Evolutionary conservation across 2,329 filamentous ascomycete genomes (phyloP), one percentile per base, ranked within the genome.

Genomic region (Colletotrichum filicis): DNA sequence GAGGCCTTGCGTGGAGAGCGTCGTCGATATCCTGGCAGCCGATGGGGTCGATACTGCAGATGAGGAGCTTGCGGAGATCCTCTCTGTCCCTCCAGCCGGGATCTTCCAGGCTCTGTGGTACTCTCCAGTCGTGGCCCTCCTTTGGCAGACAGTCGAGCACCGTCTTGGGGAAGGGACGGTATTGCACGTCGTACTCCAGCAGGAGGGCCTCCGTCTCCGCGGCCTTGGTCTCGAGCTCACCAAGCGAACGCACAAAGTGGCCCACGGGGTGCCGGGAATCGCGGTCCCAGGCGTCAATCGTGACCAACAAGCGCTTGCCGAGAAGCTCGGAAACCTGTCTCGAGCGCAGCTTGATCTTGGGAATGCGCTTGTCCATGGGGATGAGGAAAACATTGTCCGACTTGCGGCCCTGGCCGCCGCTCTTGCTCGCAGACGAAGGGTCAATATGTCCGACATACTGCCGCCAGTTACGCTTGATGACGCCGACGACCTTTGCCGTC

Each of bases 11-110:
- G 82, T 99, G 97, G 7, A 99, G 89, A 22, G 97, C 97, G 83
- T 99, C 97, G 79, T 99, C 97, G 71, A 99, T 99, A 86, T 99
- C 97, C 79, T 98, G 96, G 83, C 97, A 99, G 2, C 95, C 95
- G 35, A 95, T 91, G 61, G 97, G 97, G 80, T 99, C 97, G 79
- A 99, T 99, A 84, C 96, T 98, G 89, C 97, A 99, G 75, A 99
- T 94, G 56, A 97, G 88, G 14, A 98, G 90, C 76, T 92, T 91
- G 76, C 97, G 90, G 53, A 98, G 88, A 85, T 99, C 97, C 78
- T 92, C 89, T 75, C 97, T 89, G 76, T 93, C 94, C 77, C 89
- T 92, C 97, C 97, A 99, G 16, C 95, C 95, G 24, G 94, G 92
- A 80, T 98, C 92, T 2, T 94, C 92, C 67, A 87, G 89, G 79